Conservation (phyloP, 805 yeast genomes). For the Ogataea paradorogensis region DNA sequence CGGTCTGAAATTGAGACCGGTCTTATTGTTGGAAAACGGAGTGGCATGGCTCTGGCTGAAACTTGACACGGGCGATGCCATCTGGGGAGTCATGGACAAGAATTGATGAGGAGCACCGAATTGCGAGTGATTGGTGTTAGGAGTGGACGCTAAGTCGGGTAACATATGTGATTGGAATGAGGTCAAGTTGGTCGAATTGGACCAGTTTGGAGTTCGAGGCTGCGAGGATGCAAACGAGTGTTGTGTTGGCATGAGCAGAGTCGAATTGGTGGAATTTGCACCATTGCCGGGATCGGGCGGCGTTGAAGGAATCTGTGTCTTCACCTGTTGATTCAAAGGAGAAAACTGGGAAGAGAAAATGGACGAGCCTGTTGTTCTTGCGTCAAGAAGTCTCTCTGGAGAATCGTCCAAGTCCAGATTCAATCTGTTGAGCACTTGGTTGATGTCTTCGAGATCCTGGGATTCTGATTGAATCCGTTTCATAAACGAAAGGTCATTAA, state of each 20-base stretch:
- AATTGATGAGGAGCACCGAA: constrained; percentile 16
- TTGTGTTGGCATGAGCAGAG: constrained; percentile 14
- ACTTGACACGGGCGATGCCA: constrained; percentile 15
- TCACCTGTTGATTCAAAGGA: constrained; percentile 20
- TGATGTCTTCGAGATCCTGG: constrained; percentile 38
- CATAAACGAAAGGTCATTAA: constrained; percentile 24
- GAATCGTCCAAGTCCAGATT: constrained; percentile 37
- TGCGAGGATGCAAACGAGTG: constrained; percentile 18
- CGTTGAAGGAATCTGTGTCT: constrained; percentile 25
- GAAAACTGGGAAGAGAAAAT: constrained; percentile 27
- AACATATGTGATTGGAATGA: constrained; percentile 21
- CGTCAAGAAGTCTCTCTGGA: constrained; percentile 6
- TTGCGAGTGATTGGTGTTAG: constrained; percentile 15
- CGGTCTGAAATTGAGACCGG: constrained; percentile 20
- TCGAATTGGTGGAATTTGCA: constrained; percentile 13
- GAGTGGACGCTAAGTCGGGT: constrained; percentile 24
- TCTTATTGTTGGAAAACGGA: constrained; percentile 21
- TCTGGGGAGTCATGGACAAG: constrained; percentile 24
- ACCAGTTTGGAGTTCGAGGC: constrained; percentile 38
- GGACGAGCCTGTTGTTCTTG: constrained; percentile 11
- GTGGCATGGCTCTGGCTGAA: constrained; percentile 20
- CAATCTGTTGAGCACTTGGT: constrained; percentile 45
- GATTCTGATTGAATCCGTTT: constrained; percentile 12
- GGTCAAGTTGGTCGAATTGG: constrained; percentile 17
- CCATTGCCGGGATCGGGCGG: constrained; percentile 24